Evolutionary conservation across 306 rosid genomes (phyloP).

Genomic region (Lathyrus aphaca): DNA sequence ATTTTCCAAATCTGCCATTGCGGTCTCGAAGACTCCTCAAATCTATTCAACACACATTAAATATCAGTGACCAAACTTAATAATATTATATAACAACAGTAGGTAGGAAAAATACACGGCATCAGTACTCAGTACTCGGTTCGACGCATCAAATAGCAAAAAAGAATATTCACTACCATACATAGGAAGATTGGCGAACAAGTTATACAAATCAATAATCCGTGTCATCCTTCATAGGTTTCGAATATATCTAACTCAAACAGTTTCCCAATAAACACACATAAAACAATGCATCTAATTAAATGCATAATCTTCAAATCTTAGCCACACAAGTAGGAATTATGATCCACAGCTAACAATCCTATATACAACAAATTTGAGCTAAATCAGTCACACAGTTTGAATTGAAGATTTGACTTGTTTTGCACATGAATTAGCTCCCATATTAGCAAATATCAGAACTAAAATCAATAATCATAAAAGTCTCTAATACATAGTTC

Average conservation of each 20-base stretch:
- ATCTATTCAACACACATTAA: slow-evolving; percentile 37
- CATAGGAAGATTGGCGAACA: neutral
- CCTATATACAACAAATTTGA: neutral
- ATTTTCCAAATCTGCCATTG: slow-evolving; percentile 85
- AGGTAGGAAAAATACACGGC: slow-evolving; percentile 6
- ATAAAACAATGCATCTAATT: slow-evolving; percentile 5
- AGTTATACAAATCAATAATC: neutral
- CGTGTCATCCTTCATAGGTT: neutral
- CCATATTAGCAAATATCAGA: neutral
- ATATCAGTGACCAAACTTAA: slow-evolving; percentile 10
- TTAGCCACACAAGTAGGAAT: neutral
- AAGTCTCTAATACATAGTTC: neutral
- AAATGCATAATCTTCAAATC: slow-evolving; percentile 4
- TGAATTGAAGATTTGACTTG: slow-evolving; percentile 3
- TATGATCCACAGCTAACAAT: slow-evolving; percentile 12
- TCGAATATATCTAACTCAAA: neutral
- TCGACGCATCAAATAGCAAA: neutral
- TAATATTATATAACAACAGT: neutral
- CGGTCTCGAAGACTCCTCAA: slow-evolving; percentile 9
- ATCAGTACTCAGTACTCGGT: neutral
- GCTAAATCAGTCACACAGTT: neutral
- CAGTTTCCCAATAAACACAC: neutral
- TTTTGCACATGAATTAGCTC: slow-evolving; percentile 2
- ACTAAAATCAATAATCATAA: slow-evolving; percentile 22
- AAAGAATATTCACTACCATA: neutral